These are phyloP conservation scores for Lepidium africanum DNA, from an alignment of 345 rosid species.

Conservation along the genomic window DNA sequence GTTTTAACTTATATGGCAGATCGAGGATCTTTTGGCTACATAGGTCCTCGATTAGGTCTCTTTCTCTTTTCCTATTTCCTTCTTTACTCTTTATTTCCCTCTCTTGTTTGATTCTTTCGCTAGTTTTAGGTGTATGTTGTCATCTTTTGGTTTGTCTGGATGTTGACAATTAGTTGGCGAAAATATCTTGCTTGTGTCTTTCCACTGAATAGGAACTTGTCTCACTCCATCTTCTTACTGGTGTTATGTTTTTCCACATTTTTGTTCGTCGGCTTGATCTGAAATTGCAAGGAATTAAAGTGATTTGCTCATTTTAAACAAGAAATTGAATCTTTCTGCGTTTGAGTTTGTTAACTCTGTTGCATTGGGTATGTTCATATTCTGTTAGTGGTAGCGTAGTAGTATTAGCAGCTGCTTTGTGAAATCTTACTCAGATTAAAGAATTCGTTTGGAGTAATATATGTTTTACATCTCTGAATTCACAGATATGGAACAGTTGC, in stretches of 20 bases:
- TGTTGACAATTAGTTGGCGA: slow-evolving; percentile 1
- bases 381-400: background rate
- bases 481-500: slow-evolving; percentile 40
- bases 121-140: background rate
- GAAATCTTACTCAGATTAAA: background rate
- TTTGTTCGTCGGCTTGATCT: background rate
- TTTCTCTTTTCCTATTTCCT: background rate
- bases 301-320: background rate
- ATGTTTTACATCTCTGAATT: background rate
- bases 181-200: background rate
- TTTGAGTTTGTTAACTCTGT: background rate
- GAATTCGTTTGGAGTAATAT: background rate
- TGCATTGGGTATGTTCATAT: background rate
- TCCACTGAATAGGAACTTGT: background rate
- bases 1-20: slow-evolving; percentile 32
- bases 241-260: background rate
- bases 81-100: background rate
- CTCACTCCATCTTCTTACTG: background rate
- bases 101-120: background rate
- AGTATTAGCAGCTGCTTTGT: background rate
- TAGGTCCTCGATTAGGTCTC: slow-evolving; percentile 41
- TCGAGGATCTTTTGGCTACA: slow-evolving; percentile 34
- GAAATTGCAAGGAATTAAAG: background rate
- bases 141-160: background rate
- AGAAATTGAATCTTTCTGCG: background rate